Evolutionary conservation across 1,139 yeast genomes (phyloP).

Genomic region (Geotrichum citri-aurantii): DNA sequence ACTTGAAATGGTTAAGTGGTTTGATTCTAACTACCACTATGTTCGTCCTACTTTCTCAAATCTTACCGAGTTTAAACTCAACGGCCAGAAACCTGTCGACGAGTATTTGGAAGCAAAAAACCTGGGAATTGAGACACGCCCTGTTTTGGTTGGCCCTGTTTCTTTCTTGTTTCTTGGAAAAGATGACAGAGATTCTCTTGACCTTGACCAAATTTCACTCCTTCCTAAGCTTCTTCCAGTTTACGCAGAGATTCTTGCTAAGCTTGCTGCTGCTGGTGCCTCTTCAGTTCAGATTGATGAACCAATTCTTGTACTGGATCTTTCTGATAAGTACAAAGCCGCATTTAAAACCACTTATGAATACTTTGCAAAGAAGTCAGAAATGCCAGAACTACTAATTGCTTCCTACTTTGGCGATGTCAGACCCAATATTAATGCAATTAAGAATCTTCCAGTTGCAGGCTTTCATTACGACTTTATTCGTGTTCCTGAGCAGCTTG

Average conservation of each 20-base stretch:
- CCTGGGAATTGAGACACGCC: constrained; percentile 94
- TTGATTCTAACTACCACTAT: constrained; percentile 98
- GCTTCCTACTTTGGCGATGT: constrained; percentile 98
- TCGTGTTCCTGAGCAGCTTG: constrained; percentile 95
- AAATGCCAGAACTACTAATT: constrained; percentile 71
- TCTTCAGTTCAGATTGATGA: constrained; percentile 93
- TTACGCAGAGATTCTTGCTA: constrained; percentile 79
- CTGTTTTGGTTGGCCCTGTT: constrained; percentile 93
- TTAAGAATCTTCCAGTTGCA: constrained; percentile 84
- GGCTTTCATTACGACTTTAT: constrained; percentile 96
- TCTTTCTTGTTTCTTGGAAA: constrained; percentile 94
- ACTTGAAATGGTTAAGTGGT: constrained; percentile 99
- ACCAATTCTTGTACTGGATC: constrained; percentile 92
- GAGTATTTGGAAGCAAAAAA: constrained; percentile 98
- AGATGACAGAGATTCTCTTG: constrained; percentile 96
- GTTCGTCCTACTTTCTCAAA: constrained; percentile 98
- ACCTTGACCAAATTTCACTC: constrained; percentile 85
- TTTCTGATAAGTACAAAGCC: constrained; percentile 74
- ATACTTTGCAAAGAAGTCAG: constrained; percentile 55
- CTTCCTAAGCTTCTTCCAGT: constrained; percentile 87
- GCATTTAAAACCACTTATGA: constrained; percentile 86
- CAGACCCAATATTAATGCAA: constrained; percentile 88
- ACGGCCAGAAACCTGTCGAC: constrained; percentile 93
- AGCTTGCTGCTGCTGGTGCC: constrained; percentile 94
- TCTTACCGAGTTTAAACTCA: constrained; percentile 92